A percentile compares a stretch with the other conserved stretches of the same genome.
Conservation (phyloP, 306 rosid species). For the Gleditsia sinensis region DNA sequence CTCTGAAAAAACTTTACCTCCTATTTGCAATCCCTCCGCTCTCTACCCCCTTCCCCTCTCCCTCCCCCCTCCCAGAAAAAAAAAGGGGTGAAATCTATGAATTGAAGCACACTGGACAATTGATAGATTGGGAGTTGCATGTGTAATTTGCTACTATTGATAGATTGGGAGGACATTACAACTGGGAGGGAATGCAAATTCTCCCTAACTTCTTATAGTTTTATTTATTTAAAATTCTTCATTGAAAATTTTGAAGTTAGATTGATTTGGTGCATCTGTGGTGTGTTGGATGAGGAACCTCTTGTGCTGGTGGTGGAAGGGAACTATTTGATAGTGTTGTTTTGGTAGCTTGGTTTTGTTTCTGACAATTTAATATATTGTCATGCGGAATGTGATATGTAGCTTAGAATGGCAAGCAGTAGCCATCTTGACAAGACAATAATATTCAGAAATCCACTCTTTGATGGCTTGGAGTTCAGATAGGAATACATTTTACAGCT, state of each 20-base stretch:
- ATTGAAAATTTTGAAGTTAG: background rate
- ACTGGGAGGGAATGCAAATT: background rate
- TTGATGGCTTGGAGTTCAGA: slow-evolving; percentile 20
- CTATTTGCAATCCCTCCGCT: too few species aligned
- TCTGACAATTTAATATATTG: slow-evolving; percentile 31
- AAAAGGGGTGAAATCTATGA: too few species aligned
- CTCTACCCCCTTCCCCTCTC: too few species aligned
- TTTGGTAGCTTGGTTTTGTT: background rate
- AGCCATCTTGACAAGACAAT: slow-evolving; percentile 68
- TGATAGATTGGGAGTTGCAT: too few species aligned
- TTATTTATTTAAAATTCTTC: background rate
- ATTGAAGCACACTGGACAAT: too few species aligned
- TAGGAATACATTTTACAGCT: slow-evolving; percentile 20
- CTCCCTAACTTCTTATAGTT: background rate
- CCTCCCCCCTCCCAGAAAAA: too few species aligned
- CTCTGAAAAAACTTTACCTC: too few species aligned
- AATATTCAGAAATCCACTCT: slow-evolving; percentile 24
- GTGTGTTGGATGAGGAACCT: slow-evolving; percentile 64
- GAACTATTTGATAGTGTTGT: background rate
- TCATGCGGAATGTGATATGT: slow-evolving; percentile 79
- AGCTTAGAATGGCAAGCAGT: slow-evolving; percentile 94
- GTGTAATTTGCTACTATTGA: too few species aligned
- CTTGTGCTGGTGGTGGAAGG: slow-evolving; percentile 74
- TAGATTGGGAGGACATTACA: too few species aligned
- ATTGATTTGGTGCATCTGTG: slow-evolving; percentile 21